Evolutionary conservation across 2,329 filamentous ascomycete species (phyloP).

Genomic region (Bertia moriformis): DNA sequence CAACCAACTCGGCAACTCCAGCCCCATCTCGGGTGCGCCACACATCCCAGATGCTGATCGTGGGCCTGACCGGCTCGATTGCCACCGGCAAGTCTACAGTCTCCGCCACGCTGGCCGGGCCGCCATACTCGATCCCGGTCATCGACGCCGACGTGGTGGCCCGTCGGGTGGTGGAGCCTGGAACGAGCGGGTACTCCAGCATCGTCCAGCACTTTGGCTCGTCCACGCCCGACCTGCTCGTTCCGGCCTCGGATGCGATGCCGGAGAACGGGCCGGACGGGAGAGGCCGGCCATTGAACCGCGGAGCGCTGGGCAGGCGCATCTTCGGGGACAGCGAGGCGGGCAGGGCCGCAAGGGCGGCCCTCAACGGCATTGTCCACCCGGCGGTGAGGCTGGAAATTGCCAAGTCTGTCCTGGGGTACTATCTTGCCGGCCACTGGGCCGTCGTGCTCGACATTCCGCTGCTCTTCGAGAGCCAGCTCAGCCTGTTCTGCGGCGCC

Average conservation of each 20-base stretch:
- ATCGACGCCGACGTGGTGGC: constrained; percentile 90
- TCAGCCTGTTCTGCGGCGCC: constrained; percentile 73
- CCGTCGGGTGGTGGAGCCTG: constrained; percentile 85
- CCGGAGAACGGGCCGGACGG: constrained; percentile 38
- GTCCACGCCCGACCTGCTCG: constrained; percentile 72
- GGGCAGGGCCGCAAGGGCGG: constrained; percentile 53
- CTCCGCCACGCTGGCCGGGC: constrained; percentile 62
- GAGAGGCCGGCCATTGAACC: constrained; percentile 64
- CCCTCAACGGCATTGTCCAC: constrained; percentile 82
- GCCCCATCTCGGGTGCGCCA: too few relatives aligned
- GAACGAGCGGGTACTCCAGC: constrained; percentile 66
- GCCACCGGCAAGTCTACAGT: constrained; percentile 97
- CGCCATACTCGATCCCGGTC: constrained; percentile 75
- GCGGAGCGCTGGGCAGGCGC: constrained; percentile 67
- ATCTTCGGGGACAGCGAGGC: constrained; percentile 74
- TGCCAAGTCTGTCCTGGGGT: constrained; percentile 56
- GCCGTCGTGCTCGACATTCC: constrained; percentile 87
- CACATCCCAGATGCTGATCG: constrained; percentile 97
- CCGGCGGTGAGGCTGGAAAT: constrained; percentile 76
- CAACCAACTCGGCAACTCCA: too few relatives aligned
- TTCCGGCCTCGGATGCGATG: constrained; percentile 37
- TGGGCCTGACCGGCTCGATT: constrained; percentile 91
- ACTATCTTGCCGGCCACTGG: constrained; percentile 66
- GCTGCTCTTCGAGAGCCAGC: constrained; percentile 73
- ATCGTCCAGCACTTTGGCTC: constrained; percentile 72